These are phyloP conservation scores for Leccinum fibrillosum DNA, from an alignment of 768 basidiomycete genomes.

Conservation along the genomic window DNA sequence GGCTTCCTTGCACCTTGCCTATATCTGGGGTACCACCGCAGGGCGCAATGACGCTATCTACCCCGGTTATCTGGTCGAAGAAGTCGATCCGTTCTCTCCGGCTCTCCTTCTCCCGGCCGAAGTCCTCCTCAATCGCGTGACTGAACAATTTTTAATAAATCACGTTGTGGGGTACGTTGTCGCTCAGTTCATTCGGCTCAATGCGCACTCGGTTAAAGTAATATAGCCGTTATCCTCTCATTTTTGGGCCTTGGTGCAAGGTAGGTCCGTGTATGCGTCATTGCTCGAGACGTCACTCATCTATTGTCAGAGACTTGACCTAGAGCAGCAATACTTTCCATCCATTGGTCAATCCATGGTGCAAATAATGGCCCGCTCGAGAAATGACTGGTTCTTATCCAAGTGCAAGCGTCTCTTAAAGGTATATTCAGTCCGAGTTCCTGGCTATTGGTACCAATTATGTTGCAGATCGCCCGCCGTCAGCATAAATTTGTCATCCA, in stretches of 20 bases:
- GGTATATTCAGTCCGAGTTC: constrained; percentile 34
- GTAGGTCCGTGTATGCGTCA: constrained; percentile 35
- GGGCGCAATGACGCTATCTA: constrained; percentile 6
- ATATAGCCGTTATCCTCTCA: constrained; percentile 68
- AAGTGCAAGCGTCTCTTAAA: constrained; percentile 44
- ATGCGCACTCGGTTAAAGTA: constrained; percentile 6
- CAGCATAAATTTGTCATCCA: constrained; percentile 27
- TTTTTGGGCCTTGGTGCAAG: constrained; percentile 68
- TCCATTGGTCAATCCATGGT: constrained; percentile 49
- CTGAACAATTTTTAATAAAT: constrained; percentile 51
- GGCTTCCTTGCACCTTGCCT: constrained; percentile 38
- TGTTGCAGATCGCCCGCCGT: constrained; percentile 21
- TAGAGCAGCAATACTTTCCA: constrained; percentile 47
- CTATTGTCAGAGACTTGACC: constrained; percentile 49
- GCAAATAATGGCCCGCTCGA: constrained; percentile 52
- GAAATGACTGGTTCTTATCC: constrained; percentile 43
- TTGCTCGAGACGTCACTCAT: neutral
- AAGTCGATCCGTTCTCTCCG: constrained; percentile 49
- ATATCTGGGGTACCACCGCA: constrained; percentile 35
- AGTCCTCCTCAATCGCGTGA: constrained; percentile 48
- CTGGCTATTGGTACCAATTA: constrained; percentile 12
- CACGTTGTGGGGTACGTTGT: constrained; percentile 56
- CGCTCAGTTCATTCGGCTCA: constrained; percentile 3
- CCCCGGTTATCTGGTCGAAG: constrained; percentile 29
- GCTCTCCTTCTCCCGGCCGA: constrained; percentile 53